Percentiles rank a stretch among this genome's conserved stretches.
Evolutionary conservation across 345 rosid genomes (phyloP).

Genomic region (Eucalyptus tenuipes): DNA sequence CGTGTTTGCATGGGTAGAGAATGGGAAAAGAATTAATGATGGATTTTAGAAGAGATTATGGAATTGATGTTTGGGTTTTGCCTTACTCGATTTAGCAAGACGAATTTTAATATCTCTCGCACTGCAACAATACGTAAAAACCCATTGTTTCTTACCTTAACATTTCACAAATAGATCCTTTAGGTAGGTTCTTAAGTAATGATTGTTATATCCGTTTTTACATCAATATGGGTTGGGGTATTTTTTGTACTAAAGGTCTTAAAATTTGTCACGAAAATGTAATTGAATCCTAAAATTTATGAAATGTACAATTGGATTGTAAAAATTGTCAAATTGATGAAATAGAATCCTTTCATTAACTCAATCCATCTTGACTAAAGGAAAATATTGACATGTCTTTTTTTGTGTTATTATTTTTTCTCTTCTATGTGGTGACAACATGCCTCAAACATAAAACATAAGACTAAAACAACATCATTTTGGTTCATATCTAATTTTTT

Average conservation of each 20-base stretch:
- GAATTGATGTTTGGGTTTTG: background rate
- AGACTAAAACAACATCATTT: no score
- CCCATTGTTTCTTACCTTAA: background rate
- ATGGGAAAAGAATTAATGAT: background rate
- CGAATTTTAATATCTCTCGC: background rate
- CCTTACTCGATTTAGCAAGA: background rate
- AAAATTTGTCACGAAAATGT: accelerated
- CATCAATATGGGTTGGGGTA: accelerated
- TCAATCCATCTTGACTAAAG: accelerated
- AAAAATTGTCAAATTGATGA: accelerated
- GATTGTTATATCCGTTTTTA: background rate
- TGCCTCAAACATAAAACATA: background rate
- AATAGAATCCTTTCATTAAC: no score
- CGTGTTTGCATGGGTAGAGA: background rate
- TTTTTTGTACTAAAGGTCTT: accelerated
- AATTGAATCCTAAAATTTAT: accelerated
- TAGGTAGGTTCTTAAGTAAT: background rate
- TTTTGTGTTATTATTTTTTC: no score
- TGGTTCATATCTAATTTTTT: background rate
- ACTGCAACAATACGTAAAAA: background rate
- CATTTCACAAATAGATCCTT: background rate
- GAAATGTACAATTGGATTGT: accelerated
- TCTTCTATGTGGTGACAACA: background rate
- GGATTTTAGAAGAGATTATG: background rate
- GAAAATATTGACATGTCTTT: no score